Evolutionary conservation across 352 stramenopile genomes (phyloP).

Genomic region (Phytophthora tentaculata): DNA sequence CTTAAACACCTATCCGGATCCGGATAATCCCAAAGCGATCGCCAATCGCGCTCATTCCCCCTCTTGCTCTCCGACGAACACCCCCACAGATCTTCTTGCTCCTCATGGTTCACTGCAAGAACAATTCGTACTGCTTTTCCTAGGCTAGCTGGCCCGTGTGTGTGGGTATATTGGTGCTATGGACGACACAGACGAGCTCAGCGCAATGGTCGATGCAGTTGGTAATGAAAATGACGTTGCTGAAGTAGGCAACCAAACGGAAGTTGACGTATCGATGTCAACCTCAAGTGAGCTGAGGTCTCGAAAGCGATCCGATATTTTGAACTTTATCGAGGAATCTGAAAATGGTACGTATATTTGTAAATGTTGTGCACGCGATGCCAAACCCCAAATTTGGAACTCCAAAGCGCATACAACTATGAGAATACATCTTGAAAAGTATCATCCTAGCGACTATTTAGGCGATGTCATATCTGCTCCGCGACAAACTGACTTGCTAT

Average conservation of each 20-base stretch:
- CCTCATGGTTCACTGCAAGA: no score
- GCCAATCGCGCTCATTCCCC: background rate
- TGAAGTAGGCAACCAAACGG: background rate
- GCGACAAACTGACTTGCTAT: slow-evolving; percentile 10
- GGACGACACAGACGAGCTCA: background rate
- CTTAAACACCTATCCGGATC: background rate
- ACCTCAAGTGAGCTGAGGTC: slow-evolving; percentile 1
- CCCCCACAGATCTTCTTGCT: no score
- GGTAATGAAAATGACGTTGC: background rate
- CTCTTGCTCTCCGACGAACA: background rate
- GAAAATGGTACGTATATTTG: slow-evolving; percentile 2
- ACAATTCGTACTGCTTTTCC: no score
- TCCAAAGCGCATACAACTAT: slow-evolving; percentile 12
- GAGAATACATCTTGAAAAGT: slow-evolving; percentile 1
- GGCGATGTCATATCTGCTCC: background rate
- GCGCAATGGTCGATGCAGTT: background rate
- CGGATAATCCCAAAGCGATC: background rate
- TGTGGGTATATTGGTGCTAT: no score
- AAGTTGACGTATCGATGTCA: background rate
- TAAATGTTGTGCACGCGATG: background rate
- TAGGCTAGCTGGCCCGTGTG: no score
- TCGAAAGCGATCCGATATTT: slow-evolving; percentile 19
- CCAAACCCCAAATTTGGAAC: slow-evolving; percentile 10
- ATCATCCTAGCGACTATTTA: slow-evolving; percentile 6
- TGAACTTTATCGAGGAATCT: background rate